Base-by-base conservation (phyloP, 2,329 filamentous ascomycete genomes). In the Diaporthe sp. region DNA sequence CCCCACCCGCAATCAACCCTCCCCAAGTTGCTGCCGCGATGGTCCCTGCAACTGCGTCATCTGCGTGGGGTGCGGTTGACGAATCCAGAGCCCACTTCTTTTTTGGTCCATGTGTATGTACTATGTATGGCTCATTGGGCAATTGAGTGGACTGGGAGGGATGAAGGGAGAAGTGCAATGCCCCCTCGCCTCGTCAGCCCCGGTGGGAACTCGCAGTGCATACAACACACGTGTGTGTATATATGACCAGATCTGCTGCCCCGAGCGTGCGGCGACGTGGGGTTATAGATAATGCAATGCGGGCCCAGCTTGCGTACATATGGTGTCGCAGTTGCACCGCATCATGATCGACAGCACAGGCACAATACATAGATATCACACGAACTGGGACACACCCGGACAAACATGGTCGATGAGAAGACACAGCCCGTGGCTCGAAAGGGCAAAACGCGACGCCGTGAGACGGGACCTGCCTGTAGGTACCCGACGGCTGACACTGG, bases 41-140 rank as follows among this genome's bases (percentile, higher is more conserved):
- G 71, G 71, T 67, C 71, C 75, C 72, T 76, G 62, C 71, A 65
- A 10, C 34, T 75, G 75, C 75, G 75, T 76, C 75, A 75, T 72
- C 58, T 53, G 44, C 70, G 75, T 76, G 75, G 72, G 72, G 75
- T 60, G 58, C 57, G 31, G 75, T 76, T 75, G 75, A 75, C 75
- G 72, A 76, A 70, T 68, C 72, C 75, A 39, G 44, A 65, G 44
- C 39, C 71, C 58, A 73, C 71, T 57, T 60, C 25, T 44, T 73
- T 55, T 12, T 44, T 17, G 7, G 6, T 17, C 22, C 25, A n/a
- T 25, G 15, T 31, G 25, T 28, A 39, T 15, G 37, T 39, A 39
- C 15, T 49, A 49, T 49, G 17, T 8, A 19, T 46, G 37, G 57
- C 17, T 17, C 53, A 7, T 8, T 12, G 13, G 53, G 10, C 17